These are phyloP conservation scores for Fagopyrum tataricum DNA, from an alignment of 148 eudicot species.

Conservation along the genomic window DNA sequence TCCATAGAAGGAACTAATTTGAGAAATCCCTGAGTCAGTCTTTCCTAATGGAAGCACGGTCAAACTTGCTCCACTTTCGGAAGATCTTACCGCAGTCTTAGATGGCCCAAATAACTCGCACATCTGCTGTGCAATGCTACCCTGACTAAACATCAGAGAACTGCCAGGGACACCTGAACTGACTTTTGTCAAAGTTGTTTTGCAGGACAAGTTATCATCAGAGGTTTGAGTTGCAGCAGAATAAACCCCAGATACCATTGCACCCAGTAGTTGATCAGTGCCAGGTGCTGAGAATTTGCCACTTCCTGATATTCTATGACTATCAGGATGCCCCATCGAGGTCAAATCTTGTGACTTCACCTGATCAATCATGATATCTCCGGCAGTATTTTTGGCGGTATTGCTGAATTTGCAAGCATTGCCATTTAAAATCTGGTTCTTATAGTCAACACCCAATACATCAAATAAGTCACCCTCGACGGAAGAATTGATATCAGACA, in stretches of 20 bases:
- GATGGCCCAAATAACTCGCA: constrained; percentile 39
- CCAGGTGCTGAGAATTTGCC: constrained; percentile 39
- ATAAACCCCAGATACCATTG: constrained; percentile 59
- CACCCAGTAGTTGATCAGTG: constrained; percentile 72
- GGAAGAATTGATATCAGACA: constrained; percentile 40
- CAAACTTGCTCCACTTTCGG: constrained; percentile 32
- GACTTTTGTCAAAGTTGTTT: constrained; percentile 41
- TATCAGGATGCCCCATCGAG: constrained; percentile 26
- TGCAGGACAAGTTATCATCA: constrained; percentile 59
- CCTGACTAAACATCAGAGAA: constrained; percentile 27
- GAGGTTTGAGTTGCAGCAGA: constrained; percentile 40
- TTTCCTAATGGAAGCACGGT: constrained; percentile 33
- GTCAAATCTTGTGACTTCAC: constrained; percentile 31
- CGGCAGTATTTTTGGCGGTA: constrained; percentile 23
- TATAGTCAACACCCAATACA: constrained; percentile 67
- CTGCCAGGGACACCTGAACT: constrained; percentile 43
- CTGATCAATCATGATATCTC: constrained; percentile 16
- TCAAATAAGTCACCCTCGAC: constrained; percentile 73
- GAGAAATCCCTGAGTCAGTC: constrained; percentile 39
- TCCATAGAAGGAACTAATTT: constrained; percentile 53
- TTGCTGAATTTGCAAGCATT: constrained; percentile 24
- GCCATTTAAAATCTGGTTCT: constrained; percentile 39
- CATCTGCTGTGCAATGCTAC: constrained; percentile 30
- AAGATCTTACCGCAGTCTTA: constrained; percentile 36
- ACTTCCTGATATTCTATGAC: constrained; percentile 41